A percentile compares a stretch with the other conserved stretches of the same genome.
phyloP scores from a whole-genome alignment of 306 rosid genomes.

The Erythrophleum fordii region DNA sequence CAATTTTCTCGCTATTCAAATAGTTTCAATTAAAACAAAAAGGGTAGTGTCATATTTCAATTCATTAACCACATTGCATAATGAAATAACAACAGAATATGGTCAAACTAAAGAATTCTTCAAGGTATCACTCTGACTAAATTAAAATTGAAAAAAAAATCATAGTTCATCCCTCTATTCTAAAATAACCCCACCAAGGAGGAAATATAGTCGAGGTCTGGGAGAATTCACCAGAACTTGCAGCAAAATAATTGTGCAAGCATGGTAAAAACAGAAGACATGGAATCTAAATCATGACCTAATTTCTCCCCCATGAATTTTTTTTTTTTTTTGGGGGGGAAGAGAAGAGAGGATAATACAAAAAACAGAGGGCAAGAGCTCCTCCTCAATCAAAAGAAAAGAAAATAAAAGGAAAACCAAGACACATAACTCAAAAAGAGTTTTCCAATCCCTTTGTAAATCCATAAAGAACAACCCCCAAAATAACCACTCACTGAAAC shows the following conservation, averaged over 20 bases:
- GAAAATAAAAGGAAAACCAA: neutral
- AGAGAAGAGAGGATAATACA: neutral
- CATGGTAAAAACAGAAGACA: neutral
- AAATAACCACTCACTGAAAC: neutral
- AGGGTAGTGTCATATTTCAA: neutral
- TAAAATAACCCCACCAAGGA: neutral
- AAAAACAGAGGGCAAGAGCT: neutral
- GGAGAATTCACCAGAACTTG: neutral
- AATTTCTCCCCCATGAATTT: neutral
- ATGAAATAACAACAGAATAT: neutral
- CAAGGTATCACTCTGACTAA: neutral
- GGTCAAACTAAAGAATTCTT: slow-evolving; percentile 1
- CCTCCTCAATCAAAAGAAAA: neutral
- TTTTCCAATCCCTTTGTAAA: neutral
- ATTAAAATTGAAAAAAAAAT: neutral
- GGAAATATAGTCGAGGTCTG: neutral
- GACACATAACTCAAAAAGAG: neutral
- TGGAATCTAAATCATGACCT: neutral
- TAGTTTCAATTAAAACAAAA: neutral
- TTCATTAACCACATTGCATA: neutral
- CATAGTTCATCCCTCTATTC: neutral
- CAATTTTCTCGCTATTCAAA: slow-evolving; percentile 3
- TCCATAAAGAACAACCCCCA: neutral
- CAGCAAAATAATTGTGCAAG: neutral
- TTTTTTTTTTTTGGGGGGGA: neutral